These are phyloP conservation scores for Exophiala spinifera DNA, from an alignment of 2,329 filamentous ascomycete genomes.

Conservation along the genomic window DNA sequence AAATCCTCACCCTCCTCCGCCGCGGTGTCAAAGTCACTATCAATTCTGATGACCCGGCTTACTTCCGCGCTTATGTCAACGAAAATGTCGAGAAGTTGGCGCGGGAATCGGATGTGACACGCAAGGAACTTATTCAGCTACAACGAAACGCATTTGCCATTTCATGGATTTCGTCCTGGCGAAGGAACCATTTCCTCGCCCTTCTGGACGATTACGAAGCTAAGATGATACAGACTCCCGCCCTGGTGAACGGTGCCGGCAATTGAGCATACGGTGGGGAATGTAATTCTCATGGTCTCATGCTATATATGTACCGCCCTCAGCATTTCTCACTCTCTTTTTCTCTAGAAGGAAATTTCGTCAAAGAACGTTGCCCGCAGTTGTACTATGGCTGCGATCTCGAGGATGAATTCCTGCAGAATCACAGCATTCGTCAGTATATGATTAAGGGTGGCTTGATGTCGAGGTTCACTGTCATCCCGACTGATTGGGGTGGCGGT, in stretches of 20 bases:
- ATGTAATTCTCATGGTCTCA: slow-evolving; percentile 1
- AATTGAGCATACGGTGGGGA: background rate
- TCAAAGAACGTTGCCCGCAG: slow-evolving; percentile 72
- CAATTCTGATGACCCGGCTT: slow-evolving; percentile 29
- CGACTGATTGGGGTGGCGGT: slow-evolving; percentile 17
- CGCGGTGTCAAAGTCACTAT: slow-evolving; percentile 28
- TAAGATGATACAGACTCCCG: slow-evolving; percentile 1
- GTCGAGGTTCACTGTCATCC: slow-evolving; percentile 28
- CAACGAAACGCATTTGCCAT: slow-evolving; percentile 27
- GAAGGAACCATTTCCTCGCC: slow-evolving; percentile 22
- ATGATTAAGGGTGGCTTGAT: slow-evolving; percentile 68
- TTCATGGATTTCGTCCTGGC: slow-evolving; percentile 27
- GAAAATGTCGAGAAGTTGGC: slow-evolving; percentile 28
- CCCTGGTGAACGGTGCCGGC: slow-evolving; percentile 4
- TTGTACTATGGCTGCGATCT: slow-evolving; percentile 71
- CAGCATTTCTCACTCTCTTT: background rate
- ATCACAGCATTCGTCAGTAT: slow-evolving; percentile 76
- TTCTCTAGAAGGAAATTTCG: slow-evolving; percentile 47
- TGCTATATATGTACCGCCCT: background rate
- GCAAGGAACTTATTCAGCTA: slow-evolving; percentile 26
- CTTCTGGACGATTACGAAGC: slow-evolving; percentile 23
- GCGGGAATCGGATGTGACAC: slow-evolving; percentile 16
- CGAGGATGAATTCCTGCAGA: slow-evolving; percentile 74
- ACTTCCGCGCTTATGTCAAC: slow-evolving; percentile 27
- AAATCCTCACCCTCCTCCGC: slow-evolving; percentile 23